phyloP scores from a whole-genome alignment of 441 rosid genomes.

The Jatropha multifida region DNA sequence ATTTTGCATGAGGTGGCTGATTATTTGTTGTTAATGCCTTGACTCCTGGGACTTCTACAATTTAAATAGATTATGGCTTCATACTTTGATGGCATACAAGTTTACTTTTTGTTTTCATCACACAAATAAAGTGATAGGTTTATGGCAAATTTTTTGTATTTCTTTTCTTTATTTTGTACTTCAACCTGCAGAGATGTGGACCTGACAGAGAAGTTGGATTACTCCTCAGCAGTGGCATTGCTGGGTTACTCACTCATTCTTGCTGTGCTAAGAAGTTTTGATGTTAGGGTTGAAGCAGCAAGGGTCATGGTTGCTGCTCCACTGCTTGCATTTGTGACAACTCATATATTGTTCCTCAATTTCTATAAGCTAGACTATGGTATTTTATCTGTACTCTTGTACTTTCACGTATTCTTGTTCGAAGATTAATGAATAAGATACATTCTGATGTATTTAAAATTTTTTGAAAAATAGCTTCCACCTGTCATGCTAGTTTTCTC shows the following conservation, averaged over 20 bases:
- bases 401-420: neutral
- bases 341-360: conserved; percentile 84
- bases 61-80: neutral
- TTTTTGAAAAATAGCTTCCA: neutral
- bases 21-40: neutral
- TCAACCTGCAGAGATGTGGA: conserved; percentile 70
- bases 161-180: conserved; percentile 13
- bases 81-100: neutral
- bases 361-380: conserved; percentile 79
- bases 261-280: conserved; percentile 65
- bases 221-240: conserved; percentile 84
- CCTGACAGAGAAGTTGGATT: conserved; percentile 81
- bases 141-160: neutral
- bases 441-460: neutral
- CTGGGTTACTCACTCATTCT: conserved; percentile 80
- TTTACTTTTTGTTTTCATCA: neutral
- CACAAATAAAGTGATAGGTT: neutral
- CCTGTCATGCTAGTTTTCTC: neutral
- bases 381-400: conserved; percentile 30
- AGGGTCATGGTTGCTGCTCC: conserved; percentile 97
- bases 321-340: conserved; percentile 71
- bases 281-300: conserved; percentile 69
- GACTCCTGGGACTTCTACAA: neutral
- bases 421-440: neutral
- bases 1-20: neutral